Evolutionary conservation across 257 asterid species (phyloP), one percentile per base, ranked within the genome.

Genomic region (Voacanga thouarsii): DNA sequence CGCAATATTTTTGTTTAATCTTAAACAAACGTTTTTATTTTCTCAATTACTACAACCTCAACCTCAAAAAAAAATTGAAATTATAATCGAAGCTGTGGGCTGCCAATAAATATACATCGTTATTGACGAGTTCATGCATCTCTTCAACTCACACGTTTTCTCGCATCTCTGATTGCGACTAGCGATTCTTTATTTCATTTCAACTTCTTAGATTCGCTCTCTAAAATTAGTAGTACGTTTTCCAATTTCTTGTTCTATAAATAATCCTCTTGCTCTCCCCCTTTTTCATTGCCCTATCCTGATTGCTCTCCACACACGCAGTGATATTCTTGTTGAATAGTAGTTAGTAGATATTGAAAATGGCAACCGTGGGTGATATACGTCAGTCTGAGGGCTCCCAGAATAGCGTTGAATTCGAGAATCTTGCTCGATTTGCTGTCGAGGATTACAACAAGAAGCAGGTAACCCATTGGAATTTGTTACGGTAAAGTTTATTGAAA

Each of bases 381-480:
- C 82, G 89, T 53, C 84, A 87, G 57, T 69, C 70, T 30, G 78
- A 80, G 71, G 97, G 95, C 79, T 87, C 91, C 23, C 78, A 89
- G 77, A 94, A 94, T 89, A 89, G 90, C 88, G 85, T 90, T 55
- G 94, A 91, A 53, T 66, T 89, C 80, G 84, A 92, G 1, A 80
- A 81, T 61, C 97, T 92, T 37, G 98, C 97, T 77, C 91, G 92
- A 72, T 92, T 94, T 56, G 97, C 97, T 71, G 84, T 94, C 33
- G 91, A 89, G 30, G 89, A 92, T 5, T 89, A 94, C 89, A 89
- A 92, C 79, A 81, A 74, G 72, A 92, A 92, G 80, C 88, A 90
- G 94, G 97, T 94, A 49, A 77, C 21, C 23, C 12, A n/a, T 24
- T 23, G 47, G 5, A 7, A 45, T 24, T 70, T 43, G 28, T 70